Evolutionary conservation across 2,329 filamentous ascomycete genomes (phyloP), one percentile per base, ranked within the genome.

Genomic region (Purpureocillium takamizusanense): DNA sequence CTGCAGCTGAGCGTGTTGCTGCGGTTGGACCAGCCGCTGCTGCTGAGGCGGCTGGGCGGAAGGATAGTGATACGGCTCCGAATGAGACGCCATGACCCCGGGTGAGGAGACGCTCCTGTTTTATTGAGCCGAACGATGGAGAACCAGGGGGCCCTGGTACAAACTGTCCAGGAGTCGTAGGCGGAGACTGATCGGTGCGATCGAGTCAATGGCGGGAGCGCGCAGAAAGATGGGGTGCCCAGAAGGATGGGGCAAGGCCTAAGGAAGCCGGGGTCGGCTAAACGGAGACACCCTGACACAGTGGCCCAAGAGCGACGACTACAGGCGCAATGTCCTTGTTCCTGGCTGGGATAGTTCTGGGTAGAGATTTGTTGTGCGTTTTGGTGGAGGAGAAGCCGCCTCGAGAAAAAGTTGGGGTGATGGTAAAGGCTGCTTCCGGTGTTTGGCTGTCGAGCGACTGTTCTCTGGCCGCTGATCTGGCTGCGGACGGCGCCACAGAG

Each of bases 61-160:
- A 39, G 48, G 50, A 44, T 39, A 42, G 18, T 49, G 41, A 37
- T 60, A 55, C 35, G 54, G 55, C 25, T 54, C 52, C 33, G 53
- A 45, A 37, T 47, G 56, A 48, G 54, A 50, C 46, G 60, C 60
- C 62, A 65, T 65, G 50, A 45, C 49, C 50, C 49, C 53, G 33
- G 48, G 29, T 46, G 51, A 53, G 52, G 56, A 51, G 43, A 45
- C 44, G 43, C 41, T 44, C 45, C 49, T 51, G 45, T 56, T 61
- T 61, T 60, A 59, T 57, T 51, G 38, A 52, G 40, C 28, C 23
- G 23, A 33, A 14, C 11, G 30, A 17, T 12, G 39, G 18, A 32
- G n/a, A 25, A 34, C 21, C 39, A 12, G 39, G 33, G 38, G 38
- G 28, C 23, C 34, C 33, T 38, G 35, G 27, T 39, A 29, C 23